These are phyloP conservation scores for Eimeria sp. DNA, from an alignment of 169 alveolate species.

Conservation along the genomic window DNA sequence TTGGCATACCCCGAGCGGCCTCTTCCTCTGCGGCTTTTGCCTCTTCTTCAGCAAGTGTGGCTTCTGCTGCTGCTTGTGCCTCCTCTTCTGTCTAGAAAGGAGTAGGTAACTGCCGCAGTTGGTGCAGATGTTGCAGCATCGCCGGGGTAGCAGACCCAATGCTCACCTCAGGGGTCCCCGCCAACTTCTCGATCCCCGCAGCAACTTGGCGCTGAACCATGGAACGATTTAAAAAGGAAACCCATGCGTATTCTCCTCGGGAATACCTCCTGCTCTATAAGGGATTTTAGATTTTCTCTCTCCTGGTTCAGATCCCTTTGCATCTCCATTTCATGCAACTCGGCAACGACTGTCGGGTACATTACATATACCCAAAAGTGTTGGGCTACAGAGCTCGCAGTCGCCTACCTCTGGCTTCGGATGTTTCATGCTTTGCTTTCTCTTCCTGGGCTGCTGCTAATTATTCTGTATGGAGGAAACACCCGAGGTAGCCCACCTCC, in stretches of 20 bases:
- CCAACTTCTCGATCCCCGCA: constrained; percentile 6
- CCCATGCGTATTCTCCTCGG: neutral
- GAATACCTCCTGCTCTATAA: constrained; percentile 51
- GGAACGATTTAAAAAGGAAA: neutral
- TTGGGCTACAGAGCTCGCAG: neutral
- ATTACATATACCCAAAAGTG: too few relatives aligned
- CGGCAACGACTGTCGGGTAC: constrained; percentile 13
- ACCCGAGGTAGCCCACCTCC: constrained; percentile 3
- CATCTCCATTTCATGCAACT: constrained; percentile 29
- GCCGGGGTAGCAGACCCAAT: neutral
- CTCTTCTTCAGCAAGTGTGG: constrained; percentile 43
- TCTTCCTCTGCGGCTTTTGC: constrained; percentile 13
- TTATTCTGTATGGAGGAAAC: neutral
- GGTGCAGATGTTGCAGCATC: neutral
- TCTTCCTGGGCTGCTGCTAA: constrained; percentile 22
- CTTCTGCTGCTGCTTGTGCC: constrained; percentile 21
- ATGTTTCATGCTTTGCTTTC: constrained; percentile 41
- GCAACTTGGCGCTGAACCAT: constrained; percentile 13
- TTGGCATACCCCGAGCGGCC: constrained; percentile 17
- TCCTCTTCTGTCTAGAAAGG: neutral
- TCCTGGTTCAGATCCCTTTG: constrained; percentile 14
- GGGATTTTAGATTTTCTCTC: neutral
- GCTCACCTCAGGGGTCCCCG: neutral
- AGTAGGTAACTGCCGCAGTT: neutral
- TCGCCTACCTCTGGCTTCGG: constrained; percentile 38